Base-by-base conservation (phyloP, 2,329 filamentous ascomycete species). In the Eutypa lata region DNA sequence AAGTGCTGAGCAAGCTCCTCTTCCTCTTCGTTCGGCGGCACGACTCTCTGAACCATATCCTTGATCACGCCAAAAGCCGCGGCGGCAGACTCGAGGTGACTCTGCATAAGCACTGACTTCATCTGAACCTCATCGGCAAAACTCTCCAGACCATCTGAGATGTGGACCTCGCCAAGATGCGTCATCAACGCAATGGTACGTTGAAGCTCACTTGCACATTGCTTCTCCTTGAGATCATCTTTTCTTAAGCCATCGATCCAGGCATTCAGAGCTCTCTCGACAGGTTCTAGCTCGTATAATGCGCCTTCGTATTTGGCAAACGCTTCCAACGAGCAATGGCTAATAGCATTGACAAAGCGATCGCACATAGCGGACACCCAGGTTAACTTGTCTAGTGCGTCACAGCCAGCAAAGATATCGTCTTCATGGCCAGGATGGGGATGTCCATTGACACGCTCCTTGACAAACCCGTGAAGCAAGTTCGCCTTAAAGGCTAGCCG, bases 401-500 rank as follows among this genome's bases (percentile, higher is more conserved):
- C 90, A 60, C 89, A 91, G 6, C 88, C 88, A 11, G 86, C 82
- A 66, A 95, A 89, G 5, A 90, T 75, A 59, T 94, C 89, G 59
- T 96, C 90, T 59, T 91, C 84, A 54, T 88, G 81, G 18, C 86
- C 83, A 40, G 82, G 76, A n/a, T 85, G 79, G 8, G 81, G 74
- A 62, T 87, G 84, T 46, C 87, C 84, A 51, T 83, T 84, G 61
- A 93, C 77, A 47, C 87, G 83, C 63, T 96, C 91, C 59, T 88
- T 89, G 64, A 96, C 81, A 59, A 94, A 91, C 35, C 79, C 82
- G 58, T 87, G 86, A 53, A 96, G 79, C 47, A 97, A 76, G 48
- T 83, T 84, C 1, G 92, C 88, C 75, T 97, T 99, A 78, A 95
- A 96, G 1, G 84, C 84, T 47, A 97, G 81, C 44, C 93, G 82